Percentiles rank a stretch among this genome's conserved stretches.
phyloP scores from a whole-genome alignment of 257 asterid species.

The Scutellaria barbata region DNA sequence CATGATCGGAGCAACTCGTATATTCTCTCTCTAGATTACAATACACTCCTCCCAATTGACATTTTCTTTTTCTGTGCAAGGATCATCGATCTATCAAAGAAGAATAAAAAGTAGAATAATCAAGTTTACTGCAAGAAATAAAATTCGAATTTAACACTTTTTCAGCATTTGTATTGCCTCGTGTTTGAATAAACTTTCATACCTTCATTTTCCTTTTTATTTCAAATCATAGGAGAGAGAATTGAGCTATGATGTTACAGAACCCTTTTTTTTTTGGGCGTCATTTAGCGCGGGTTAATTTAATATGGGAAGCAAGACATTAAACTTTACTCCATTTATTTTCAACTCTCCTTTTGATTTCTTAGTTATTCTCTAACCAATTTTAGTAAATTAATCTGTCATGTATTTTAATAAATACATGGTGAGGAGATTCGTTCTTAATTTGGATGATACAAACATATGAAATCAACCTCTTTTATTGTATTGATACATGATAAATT shows the following conservation, averaged over 20 bases:
- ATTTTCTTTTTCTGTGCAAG: not conserved
- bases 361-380: no score
- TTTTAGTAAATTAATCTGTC: no score
- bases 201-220: not conserved
- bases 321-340: no score
- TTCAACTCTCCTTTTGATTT: no score
- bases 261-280: not conserved
- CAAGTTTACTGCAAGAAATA: conserved; percentile 10
- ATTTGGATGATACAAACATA: no score
- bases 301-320: no score
- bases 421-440: no score
- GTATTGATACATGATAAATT: no score
- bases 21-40: conserved; percentile 24
- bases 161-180: not conserved
- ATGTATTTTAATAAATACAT: no score
- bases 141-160: not conserved
- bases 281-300: no score
- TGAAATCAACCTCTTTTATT: no score
- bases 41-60: conserved; percentile 6
- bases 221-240: not conserved
- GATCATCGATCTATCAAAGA: conserved; percentile 23
- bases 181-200: not conserved
- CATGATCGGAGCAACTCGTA: conserved; percentile 41
- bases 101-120: not conserved
- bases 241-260: not conserved